Conservation (phyloP, 148 eudicot species). For the Chenopodium album region DNA sequence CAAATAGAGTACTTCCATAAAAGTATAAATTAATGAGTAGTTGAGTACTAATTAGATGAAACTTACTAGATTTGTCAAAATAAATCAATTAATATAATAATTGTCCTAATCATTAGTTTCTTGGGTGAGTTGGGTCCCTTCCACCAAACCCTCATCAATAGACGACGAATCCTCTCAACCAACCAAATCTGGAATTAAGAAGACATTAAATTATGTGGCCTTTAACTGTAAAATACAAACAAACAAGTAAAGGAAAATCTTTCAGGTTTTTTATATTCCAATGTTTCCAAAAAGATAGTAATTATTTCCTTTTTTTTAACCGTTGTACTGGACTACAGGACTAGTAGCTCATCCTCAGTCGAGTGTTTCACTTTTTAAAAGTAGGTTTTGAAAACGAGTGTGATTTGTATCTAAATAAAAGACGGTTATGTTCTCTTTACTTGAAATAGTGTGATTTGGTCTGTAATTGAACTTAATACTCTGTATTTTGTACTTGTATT, state of each 20-base stretch:
- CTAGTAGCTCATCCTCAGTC: too few relatives aligned
- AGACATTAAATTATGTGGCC: neutral
- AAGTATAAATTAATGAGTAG: too few relatives aligned
- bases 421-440: too few relatives aligned
- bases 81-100: neutral
- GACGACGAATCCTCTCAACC: neutral
- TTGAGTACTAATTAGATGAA: neutral
- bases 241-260: neutral
- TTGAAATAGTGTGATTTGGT: too few relatives aligned
- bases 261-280: neutral
- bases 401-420: too few relatives aligned
- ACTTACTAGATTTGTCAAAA: neutral
- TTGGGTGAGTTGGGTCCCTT: neutral
- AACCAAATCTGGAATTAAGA: constrained; percentile 5
- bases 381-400: too few relatives aligned
- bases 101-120: neutral
- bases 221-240: neutral
- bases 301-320: neutral
- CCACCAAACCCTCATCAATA: constrained; percentile 12
- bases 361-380: neutral
- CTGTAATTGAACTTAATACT: too few relatives aligned
- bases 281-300: neutral
- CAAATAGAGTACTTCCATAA: neutral
- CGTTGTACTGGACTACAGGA: neutral
- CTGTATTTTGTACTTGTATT: too few relatives aligned